Base-by-base conservation (phyloP, 139 green algal species). In the Chlamydomonas applanata region DNA sequence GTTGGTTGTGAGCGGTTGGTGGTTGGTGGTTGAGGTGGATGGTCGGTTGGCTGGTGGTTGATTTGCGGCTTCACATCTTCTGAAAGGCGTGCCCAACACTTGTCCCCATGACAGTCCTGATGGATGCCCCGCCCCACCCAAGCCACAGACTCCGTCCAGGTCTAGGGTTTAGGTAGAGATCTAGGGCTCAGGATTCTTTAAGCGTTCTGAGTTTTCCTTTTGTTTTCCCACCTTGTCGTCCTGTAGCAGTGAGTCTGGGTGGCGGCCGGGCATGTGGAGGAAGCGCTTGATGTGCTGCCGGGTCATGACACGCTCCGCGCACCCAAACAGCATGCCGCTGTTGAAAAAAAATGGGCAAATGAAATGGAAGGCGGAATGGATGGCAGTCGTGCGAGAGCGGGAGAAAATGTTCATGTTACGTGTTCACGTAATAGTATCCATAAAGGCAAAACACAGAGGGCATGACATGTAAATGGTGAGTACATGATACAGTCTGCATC, bases 21-120 rank as follows among this genome's bases (percentile, higher is more conserved):
- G n/a, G n/a, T n/a, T n/a, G n/a, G n/a, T n/a, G n/a, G n/a, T 78
- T 78, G 72, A 72, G 72, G 49, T 78, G 57, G 24, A 4, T 9
- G 57, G 17, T 2, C 57, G 57, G 33, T 64, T 32, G 25, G n/a
- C n/a, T n/a, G n/a, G n/a, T n/a, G n/a, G n/a, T n/a, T n/a, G n/a
- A n/a, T n/a, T n/a, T n/a, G n/a, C 33, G 24, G 2, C 57, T 13
- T 36, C 22, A 17, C 46, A 16, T 56, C 19, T 56, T 17, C 16
- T 16, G 16, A 24, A 56, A 56, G 16, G 16, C 19, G 16, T 56
- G 16, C 46, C 46, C 16, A 56, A 17, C 46, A 24, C 46, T 56
- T 56, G 16, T 56, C 16, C 16, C 46, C 19, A 56, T 56, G 46
- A 56, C 46, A 56, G 17, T 17, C 14, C 46, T 56, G 46, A 56